Percentiles rank a stretch among this genome's conserved stretches.
Conservation (phyloP, 805 yeast species). For the Wickerhamomyces tratensis region DNA sequence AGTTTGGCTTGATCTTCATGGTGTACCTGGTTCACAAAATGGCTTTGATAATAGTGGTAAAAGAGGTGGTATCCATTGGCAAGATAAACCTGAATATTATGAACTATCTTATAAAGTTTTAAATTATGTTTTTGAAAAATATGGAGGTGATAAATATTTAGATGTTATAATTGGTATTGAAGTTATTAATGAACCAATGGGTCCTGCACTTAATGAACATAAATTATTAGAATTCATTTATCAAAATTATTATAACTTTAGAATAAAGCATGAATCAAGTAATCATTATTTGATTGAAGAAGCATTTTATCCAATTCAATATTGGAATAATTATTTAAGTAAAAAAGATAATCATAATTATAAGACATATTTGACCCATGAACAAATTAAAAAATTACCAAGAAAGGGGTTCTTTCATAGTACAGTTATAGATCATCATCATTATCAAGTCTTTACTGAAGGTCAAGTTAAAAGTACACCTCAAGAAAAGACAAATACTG, state of each 20-base stretch:
- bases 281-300: slow-evolving; percentile 52
- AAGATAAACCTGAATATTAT: slow-evolving; percentile 27
- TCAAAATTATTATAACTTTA: slow-evolving; percentile 21
- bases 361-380: slow-evolving; percentile 15
- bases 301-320: slow-evolving; percentile 47
- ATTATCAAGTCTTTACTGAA: slow-evolving; percentile 74
- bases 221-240: slow-evolving; percentile 23
- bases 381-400: slow-evolving; percentile 30
- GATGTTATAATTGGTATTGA: slow-evolving; percentile 65
- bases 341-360: slow-evolving; percentile 19
- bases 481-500: slow-evolving; percentile 22
- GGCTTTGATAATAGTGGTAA: slow-evolving; percentile 79
- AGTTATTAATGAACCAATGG: slow-evolving; percentile 65
- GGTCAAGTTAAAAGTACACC: slow-evolving; percentile 42
- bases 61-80: slow-evolving; percentile 38
- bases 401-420: slow-evolving; percentile 37
- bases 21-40: slow-evolving; percentile 79
- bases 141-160: slow-evolving; percentile 34
- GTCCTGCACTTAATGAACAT: slow-evolving; percentile 34
- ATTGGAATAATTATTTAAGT: slow-evolving; percentile 41
- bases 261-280: slow-evolving; percentile 9
- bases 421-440: slow-evolving; percentile 80
- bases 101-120: slow-evolving; percentile 41
- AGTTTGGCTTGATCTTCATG: slow-evolving; percentile 72
- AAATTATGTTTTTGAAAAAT: slow-evolving; percentile 38